phyloP scores from a whole-genome alignment of 2,329 filamentous ascomycete genomes.

The Neofusicoccum kwambonambiense region DNA sequence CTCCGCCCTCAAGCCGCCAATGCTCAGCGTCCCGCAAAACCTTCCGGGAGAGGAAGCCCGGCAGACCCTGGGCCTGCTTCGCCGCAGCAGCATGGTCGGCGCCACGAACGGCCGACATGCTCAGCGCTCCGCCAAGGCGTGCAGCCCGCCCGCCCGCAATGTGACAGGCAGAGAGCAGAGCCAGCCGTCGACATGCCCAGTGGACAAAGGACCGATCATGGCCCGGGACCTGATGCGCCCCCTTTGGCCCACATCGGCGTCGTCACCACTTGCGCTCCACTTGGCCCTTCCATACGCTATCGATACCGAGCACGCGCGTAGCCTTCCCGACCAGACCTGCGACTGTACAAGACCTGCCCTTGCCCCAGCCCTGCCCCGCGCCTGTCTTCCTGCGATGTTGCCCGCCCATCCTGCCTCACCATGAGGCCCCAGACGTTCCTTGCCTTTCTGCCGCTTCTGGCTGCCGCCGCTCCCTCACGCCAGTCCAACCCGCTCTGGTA shows the following conservation, averaged over 20 bases:
- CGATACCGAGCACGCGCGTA: constrained; percentile 4
- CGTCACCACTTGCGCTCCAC: not conserved
- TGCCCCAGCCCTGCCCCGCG: not conserved
- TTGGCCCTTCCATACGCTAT: not conserved
- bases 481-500: constrained; percentile 18
- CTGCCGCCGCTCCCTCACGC: not conserved
- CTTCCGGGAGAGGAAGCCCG: not conserved
- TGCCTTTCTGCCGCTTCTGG: constrained; percentile 1
- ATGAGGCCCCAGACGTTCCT: constrained; percentile 6
- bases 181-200: not conserved
- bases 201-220: not conserved
- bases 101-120: not conserved
- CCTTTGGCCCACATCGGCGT: constrained; percentile 8
- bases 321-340: not conserved
- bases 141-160: not conserved
- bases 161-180: not conserved
- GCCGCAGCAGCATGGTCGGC: not conserved
- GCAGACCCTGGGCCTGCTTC: not conserved
- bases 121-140: not conserved
- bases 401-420: not conserved
- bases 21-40: not conserved
- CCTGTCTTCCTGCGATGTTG: not conserved
- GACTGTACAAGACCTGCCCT: not conserved
- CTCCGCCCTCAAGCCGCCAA: not conserved
- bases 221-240: not conserved